Evolutionary conservation across 2,329 filamentous ascomycete species (phyloP), one percentile per base, ranked within the genome.

Genomic region (Talaromyces sp.): DNA sequence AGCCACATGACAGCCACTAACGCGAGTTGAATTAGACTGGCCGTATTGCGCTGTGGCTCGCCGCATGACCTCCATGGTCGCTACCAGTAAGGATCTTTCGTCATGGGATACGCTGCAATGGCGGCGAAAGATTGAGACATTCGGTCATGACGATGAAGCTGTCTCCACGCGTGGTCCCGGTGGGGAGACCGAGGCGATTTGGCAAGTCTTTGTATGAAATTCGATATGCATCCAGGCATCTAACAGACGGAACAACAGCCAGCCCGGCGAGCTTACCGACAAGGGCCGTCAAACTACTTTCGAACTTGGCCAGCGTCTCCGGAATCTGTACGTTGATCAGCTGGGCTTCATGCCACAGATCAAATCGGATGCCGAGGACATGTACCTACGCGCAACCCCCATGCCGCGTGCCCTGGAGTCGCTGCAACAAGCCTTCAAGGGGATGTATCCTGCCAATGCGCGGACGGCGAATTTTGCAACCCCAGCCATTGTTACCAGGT

Each of bases 1-100:
- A 32, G 27, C 59, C 54, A 19, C 28, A 55, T 47, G 13, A 15
- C 4, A 47, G 19, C 44, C 4, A 47, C 44, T 47, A 15, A 39
- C 54, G 3, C 25, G 6, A 13, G 63, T 69, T 64, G 66, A 73
- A 68, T 59, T 39, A 82, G 82, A 87, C 76, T 99, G 95, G 95
- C 92, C 95, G 1, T 98, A 97, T 77, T 99, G 95, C 78, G 84
- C 85, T 66, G 85, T 88, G 60, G 90, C 90, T 25, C 84, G 86
- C 62, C 87, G 88, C 66, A 83, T 98, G 72, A 85, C 82, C 28
- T 84, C 84, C 62, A 82, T 85, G 63, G 82, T 88, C 27, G 79
- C 85, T 65, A 78, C 78, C 44, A 82, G 78, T 53, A 81, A 81
- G 60, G 82, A 82, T 69, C 75, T 77, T 63, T 79, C 75, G 39